A percentile compares a stretch with the other conserved stretches of the same genome.
phyloP scores from a whole-genome alignment of 108 stramenopile genomes.

The Mediolabrus comicus region DNA sequence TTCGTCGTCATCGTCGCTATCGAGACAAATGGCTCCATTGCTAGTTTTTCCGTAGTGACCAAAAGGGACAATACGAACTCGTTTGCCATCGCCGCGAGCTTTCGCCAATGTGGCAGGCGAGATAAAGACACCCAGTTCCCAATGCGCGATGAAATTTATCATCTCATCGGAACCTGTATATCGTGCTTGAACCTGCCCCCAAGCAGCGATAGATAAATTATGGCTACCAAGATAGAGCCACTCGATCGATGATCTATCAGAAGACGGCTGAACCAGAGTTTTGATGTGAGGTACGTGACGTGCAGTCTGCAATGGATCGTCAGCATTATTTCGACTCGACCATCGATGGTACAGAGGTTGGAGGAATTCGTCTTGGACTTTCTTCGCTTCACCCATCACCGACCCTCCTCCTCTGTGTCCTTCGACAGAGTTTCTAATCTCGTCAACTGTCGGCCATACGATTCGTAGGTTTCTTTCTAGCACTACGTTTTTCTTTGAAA shows the following conservation, averaged over 20 bases:
- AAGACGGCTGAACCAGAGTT: conserved; percentile 55
- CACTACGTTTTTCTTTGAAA: neutral
- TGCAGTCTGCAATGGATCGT: conserved; percentile 46
- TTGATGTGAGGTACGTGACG: conserved; percentile 74
- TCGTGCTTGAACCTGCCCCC: conserved; percentile 65
- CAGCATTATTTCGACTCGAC: conserved; percentile 16
- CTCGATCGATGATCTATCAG: conserved; percentile 34
- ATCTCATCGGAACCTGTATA: conserved; percentile 9
- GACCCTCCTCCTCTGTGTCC: conserved; percentile 66
- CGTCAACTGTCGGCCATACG: conserved; percentile 72
- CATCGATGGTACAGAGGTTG: conserved; percentile 51
- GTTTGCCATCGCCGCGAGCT: neutral
- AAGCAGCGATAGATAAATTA: conserved; percentile 78
- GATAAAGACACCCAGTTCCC: conserved; percentile 80
- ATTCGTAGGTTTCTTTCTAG: conserved; percentile 28
- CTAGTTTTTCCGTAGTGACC: neutral
- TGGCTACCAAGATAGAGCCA: conserved; percentile 69
- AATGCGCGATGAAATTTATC: conserved; percentile 51
- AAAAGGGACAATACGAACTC: neutral
- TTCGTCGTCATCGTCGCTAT: neutral
- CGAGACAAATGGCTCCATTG: neutral
- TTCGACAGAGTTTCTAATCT: conserved; percentile 59
- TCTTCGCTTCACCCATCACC: conserved; percentile 57
- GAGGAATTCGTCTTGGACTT: conserved; percentile 63
- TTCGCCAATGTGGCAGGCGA: conserved; percentile 47